Conservation (phyloP, 176 grass and related monocot genomes). For the Otatea glauca region DNA sequence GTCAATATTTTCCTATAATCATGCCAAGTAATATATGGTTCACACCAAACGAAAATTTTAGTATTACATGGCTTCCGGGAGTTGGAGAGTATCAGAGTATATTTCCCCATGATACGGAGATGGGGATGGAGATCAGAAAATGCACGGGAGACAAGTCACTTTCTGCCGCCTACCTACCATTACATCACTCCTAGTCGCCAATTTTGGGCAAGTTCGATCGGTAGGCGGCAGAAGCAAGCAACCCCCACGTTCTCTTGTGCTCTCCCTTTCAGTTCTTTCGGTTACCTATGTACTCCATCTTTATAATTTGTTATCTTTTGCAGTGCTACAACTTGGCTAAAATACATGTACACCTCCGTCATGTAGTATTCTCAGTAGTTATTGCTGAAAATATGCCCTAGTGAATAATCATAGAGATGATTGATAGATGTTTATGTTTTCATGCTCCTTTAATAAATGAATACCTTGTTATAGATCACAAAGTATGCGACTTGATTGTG, state of each 20-base stretch:
- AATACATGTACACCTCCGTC: constrained; percentile 15
- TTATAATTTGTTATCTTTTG: neutral
- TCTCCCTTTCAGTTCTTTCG: neutral
- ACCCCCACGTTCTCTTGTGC: constrained; percentile 6
- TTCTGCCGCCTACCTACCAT: constrained; percentile 51
- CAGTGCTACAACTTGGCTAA: neutral
- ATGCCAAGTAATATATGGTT: neutral
- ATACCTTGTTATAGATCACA: too few species aligned
- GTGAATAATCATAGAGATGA: too few species aligned
- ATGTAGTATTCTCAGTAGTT: neutral
- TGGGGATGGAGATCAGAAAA: neutral
- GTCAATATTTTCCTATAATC: neutral
- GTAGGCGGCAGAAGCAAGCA: constrained; percentile 34
- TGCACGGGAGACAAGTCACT: constrained; percentile 36
- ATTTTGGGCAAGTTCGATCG: constrained; percentile 45
- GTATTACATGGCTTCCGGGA: neutral
- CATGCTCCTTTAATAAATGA: too few species aligned
- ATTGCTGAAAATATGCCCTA: too few species aligned
- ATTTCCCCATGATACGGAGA: neutral
- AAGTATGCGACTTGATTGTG: too few species aligned
- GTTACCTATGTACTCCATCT: constrained; percentile 11
- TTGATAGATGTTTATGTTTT: too few species aligned
- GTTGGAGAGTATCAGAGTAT: neutral
- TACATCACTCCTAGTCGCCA: constrained; percentile 31
- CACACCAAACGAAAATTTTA: constrained; percentile 1